A percentile compares a stretch with the other conserved stretches of the same genome.
These are phyloP conservation scores for Magnaporthiopsis rhizophila DNA, from an alignment of 2,329 filamentous ascomycete genomes.

Conservation along the genomic window DNA sequence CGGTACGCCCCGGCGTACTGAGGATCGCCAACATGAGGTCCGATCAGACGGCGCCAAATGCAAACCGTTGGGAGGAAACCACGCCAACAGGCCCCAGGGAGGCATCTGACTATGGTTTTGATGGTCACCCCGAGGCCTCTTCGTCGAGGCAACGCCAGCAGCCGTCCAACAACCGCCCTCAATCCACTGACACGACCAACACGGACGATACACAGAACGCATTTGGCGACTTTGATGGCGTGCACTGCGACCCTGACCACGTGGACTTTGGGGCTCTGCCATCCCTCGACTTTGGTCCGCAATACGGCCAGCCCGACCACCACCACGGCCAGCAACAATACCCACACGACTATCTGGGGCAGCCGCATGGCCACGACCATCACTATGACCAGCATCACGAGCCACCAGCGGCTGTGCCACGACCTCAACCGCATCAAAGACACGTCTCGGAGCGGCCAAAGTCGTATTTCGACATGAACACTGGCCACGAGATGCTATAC, in stretches of 20 bases:
- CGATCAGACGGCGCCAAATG: slow-evolving; percentile 7
- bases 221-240: slow-evolving; percentile 77
- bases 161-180: neutral
- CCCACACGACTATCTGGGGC: slow-evolving; percentile 9
- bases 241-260: slow-evolving; percentile 57
- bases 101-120: neutral
- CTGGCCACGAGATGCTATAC: slow-evolving; percentile 77
- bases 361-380: neutral
- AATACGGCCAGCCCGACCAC: slow-evolving; percentile 10
- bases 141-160: neutral
- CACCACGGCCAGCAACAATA: slow-evolving; percentile 6
- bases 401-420: slow-evolving; percentile 13
- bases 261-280: slow-evolving; percentile 11
- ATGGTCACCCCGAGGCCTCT: neutral
- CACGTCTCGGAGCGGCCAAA: slow-evolving; percentile 33
- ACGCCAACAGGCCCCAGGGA: neutral
- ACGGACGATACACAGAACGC: slow-evolving; percentile 29
- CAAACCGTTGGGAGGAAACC: slow-evolving; percentile 2
- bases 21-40: slow-evolving; percentile 22
- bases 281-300: slow-evolving; percentile 6
- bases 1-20: neutral
- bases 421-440: neutral
- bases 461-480: slow-evolving; percentile 55
- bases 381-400: slow-evolving; percentile 11
- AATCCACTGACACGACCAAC: neutral